Percentiles rank a stretch among this genome's conserved stretches.
These are phyloP conservation scores for Phaeosphaeria sp. DNA, from an alignment of 2,329 filamentous ascomycete genomes.

Conservation along the genomic window DNA sequence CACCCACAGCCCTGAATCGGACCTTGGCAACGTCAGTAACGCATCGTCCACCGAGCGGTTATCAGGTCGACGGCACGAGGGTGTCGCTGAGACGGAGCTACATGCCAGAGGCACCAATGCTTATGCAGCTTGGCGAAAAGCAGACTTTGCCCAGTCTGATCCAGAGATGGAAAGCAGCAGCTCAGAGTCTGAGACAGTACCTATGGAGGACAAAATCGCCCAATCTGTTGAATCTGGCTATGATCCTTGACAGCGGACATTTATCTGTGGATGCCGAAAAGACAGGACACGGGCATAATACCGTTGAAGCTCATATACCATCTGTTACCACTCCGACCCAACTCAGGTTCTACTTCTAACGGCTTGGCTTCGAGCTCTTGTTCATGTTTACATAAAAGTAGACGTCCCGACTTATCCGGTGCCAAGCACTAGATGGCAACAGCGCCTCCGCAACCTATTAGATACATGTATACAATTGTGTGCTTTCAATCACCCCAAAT, in stretches of 20 bases:
- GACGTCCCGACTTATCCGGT: too few species aligned
- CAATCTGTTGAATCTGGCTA: not conserved
- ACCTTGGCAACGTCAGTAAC: constrained; percentile 6
- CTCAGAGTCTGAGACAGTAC: not conserved
- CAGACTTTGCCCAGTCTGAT: not conserved
- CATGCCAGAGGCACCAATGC: constrained; percentile 22
- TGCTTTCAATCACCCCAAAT: too few species aligned
- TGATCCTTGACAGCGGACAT: not conserved
- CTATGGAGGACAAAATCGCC: not conserved
- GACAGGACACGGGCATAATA: not conserved
- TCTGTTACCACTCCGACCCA: too few species aligned
- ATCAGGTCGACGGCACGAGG: constrained; percentile 3
- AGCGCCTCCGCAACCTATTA: too few species aligned
- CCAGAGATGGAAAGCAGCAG: not conserved
- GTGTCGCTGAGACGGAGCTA: constrained; percentile 19
- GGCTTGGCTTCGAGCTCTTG: too few species aligned
- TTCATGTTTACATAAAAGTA: too few species aligned
- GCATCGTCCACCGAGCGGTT: constrained; percentile 1
- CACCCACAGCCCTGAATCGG: not conserved
- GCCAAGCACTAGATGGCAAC: too few species aligned
- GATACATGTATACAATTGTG: too few species aligned
- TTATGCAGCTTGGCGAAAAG: constrained; percentile 32
- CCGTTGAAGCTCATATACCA: too few species aligned
- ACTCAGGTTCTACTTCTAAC: too few species aligned
- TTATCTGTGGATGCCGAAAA: not conserved